phyloP scores from a whole-genome alignment of 176 grass and related monocot genomes.

The Phoenix dactylifera region DNA sequence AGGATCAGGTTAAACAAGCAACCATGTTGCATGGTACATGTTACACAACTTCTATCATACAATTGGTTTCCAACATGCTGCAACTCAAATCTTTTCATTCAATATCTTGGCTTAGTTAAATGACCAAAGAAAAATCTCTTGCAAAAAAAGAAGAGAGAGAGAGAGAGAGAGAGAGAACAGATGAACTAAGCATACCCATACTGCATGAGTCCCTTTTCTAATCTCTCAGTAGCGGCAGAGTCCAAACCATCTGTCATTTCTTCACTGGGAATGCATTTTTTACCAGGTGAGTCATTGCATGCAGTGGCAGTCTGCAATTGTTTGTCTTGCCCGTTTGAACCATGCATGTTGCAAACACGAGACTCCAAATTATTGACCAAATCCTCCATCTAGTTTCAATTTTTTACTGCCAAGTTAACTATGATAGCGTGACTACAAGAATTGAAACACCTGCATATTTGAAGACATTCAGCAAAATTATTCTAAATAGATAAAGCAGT shows the following conservation, averaged over 20 bases:
- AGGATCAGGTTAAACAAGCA: too few species aligned
- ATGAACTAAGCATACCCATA: conserved; percentile 51
- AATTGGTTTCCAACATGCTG: too few species aligned
- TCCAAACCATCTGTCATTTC: conserved; percentile 19
- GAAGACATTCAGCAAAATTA: conserved; percentile 45
- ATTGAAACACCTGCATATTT: conserved; percentile 68
- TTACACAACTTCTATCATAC: too few species aligned
- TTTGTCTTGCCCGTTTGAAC: conserved; percentile 22
- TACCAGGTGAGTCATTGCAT: conserved; percentile 3
- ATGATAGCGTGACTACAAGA: conserved; percentile 36
- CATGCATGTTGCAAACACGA: conserved; percentile 23
- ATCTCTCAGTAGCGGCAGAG: conserved; percentile 20
- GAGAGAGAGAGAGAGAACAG: too few species aligned
- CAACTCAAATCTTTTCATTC: too few species aligned
- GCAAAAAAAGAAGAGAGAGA: background rate
- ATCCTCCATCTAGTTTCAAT: conserved; percentile 31
- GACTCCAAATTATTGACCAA: conserved; percentile 19
- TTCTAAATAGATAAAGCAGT: conserved; percentile 48
- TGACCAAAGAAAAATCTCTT: background rate
- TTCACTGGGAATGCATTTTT: conserved; percentile 4
- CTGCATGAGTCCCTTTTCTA: conserved; percentile 63
- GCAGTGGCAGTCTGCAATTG: conserved; percentile 3
- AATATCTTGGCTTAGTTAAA: too few species aligned
- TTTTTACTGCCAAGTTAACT: conserved; percentile 10
- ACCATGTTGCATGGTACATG: too few species aligned